Evolutionary conservation across 1,284 basidiomycete genomes (phyloP), one percentile per base, ranked within the genome.

Genomic region (Coniophora puteana): DNA sequence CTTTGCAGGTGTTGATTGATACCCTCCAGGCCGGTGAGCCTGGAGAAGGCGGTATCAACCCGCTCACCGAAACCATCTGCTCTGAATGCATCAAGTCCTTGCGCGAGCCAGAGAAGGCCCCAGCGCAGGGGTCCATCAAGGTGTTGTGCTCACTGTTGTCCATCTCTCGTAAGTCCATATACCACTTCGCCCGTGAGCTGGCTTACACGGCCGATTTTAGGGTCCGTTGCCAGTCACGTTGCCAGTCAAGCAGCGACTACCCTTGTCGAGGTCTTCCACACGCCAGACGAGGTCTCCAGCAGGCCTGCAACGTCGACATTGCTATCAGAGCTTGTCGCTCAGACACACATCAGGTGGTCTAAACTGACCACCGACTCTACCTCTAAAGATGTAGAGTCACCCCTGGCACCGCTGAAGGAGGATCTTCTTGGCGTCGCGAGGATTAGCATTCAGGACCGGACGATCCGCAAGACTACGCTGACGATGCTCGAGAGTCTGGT

Each of bases 51-150:
- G 65, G 75, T 46, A 61, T 80, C 33, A 65, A 77, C 51, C 68
- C 80, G 8, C 67, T 95, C 1, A 84, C 83, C 5, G 76, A 76
- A 51, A 80, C 84, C 26, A 83, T 87, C 1, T 86, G 85, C 47
- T 76, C 83, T 44, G 89, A 94, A 56, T 92, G 89, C 52, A 69
- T 93, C 10, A 73, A 77, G 25, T 80, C 87, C 28, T 64, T 97
- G 34, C 76, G 80, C 31, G 89, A 94, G 55, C 92, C 93, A 0
- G 93, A 96, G 62, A 97, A 96, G 67, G 87, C 77, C 57, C 87
- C 91, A 59, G 91, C 93, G 0, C 81, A 83, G 51, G 82, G 87
- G 34, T 90, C 91, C 0, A 84, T 84, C 33, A 90, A 89, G 57
- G 77, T 91, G 16, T 63, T 97, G 13, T 84, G 83, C 45, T 76